Evolutionary conservation across 805 yeast genomes (phyloP).

Genomic region (Hanseniaspora meyeri): DNA sequence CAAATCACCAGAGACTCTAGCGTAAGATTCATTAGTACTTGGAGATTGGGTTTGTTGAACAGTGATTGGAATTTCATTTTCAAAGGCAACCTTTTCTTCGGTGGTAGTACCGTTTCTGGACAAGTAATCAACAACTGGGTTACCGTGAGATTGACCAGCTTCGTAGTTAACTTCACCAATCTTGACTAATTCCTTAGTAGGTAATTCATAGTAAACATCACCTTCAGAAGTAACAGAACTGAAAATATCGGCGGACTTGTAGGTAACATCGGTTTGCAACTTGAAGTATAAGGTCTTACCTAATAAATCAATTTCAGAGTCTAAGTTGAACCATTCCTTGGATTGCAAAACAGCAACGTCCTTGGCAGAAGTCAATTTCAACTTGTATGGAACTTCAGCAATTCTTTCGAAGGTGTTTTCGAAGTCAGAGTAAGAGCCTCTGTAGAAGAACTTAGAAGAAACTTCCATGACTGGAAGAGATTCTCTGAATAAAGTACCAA

Average conservation of each 20-base stretch:
- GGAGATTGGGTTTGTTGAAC: slow-evolving; percentile 63
- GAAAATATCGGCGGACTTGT: slow-evolving; percentile 62
- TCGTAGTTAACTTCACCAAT: slow-evolving; percentile 75
- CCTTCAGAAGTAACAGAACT: slow-evolving; percentile 76
- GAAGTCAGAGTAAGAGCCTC: slow-evolving; percentile 81
- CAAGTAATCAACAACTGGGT: slow-evolving; percentile 92
- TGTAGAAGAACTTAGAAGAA: slow-evolving; percentile 86
- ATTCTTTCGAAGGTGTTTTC: slow-evolving; percentile 85
- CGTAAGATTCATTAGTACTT: slow-evolving; percentile 90
- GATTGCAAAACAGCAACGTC: slow-evolving; percentile 88
- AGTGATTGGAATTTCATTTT: slow-evolving; percentile 76
- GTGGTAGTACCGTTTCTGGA: slow-evolving; percentile 82
- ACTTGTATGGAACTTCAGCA: slow-evolving; percentile 75
- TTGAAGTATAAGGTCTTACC: slow-evolving; percentile 78
- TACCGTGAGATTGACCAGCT: slow-evolving; percentile 89
- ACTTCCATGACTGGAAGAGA: slow-evolving; percentile 82
- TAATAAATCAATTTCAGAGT: slow-evolving; percentile 54
- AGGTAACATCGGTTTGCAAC: slow-evolving; percentile 71
- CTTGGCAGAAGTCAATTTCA: slow-evolving; percentile 58
- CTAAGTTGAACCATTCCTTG: slow-evolving; percentile 95
- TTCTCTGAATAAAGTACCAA: slow-evolving; percentile 72
- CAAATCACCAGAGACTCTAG: slow-evolving; percentile 94
- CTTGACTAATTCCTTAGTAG: slow-evolving; percentile 78
- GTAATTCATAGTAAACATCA: slow-evolving; percentile 72
- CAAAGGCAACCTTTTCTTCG: slow-evolving; percentile 87